Base-by-base conservation (phyloP, 192 early-diverging fungal species). In the Coemansia sp. region DNA sequence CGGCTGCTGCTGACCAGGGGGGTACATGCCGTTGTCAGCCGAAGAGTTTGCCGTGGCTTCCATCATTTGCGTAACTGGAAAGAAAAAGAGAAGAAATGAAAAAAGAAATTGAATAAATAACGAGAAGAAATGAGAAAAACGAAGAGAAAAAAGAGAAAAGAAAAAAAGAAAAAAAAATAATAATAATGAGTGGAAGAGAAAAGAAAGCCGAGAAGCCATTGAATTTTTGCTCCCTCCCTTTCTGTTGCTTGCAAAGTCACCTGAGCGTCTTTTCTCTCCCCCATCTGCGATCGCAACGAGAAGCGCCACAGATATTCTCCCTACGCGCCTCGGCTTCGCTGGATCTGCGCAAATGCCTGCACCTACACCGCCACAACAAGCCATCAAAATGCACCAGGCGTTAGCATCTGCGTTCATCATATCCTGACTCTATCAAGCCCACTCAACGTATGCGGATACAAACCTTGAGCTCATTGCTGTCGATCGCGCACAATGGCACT, bases 311-410 rank as follows among this genome's bases (percentile, higher is more conserved):
- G 21, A 8, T 10, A 32, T 42, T 32, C 46, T 46, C 23, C 17
- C 19, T 46, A 49, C 49, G 64, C 26, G 42, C 13, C 44, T 38
- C 38, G 21, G 63, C 17, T 28, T 62, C 46, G 55, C 53, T 47
- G 70, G 19, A 81, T 70, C 63, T 73, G 73, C 61, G 78, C 78
- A 68, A 81, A 67, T 7, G 64, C 70, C 60, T 81, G 78, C n/a
- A 74, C 40, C 76, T 78, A 78, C 70, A 77, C n/a, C 28, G 11
- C 14, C 49, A 21, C 50, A 52, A 26, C 28, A 26, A 13, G 28
- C 40, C 35, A 28, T 40, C 30, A 39, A 57, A 11, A 57, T 47
- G 57, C 53, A 67, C 40, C n/a, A 44, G 26, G 13, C 13, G 28
- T 55, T 50, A 59, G 66, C 30, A 67, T 42, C 7, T 43, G 17